Evolutionary conservation across 2,329 filamentous ascomycete species (phyloP), one percentile per base, ranked within the genome.

Genomic region (Penicillium sp.): DNA sequence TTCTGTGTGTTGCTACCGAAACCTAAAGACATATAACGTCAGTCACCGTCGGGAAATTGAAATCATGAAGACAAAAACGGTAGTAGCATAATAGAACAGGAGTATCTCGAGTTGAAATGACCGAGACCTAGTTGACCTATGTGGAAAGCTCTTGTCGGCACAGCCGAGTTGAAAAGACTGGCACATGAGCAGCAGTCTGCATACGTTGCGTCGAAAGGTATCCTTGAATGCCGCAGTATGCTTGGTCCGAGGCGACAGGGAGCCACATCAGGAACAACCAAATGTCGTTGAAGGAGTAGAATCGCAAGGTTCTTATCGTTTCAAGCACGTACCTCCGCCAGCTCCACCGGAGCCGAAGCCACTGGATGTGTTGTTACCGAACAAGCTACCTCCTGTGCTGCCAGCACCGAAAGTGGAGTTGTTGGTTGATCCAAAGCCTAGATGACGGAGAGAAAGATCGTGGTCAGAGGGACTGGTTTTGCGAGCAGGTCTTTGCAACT

Each of bases 241-340:
- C n/a, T n/a, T 27, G 5, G 25, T 27, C 11, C 10, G 25, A n/a
- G 25, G 25, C 25, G 25, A 27, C 11, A 7, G 21, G 21, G 14
- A 23, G n/a, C 13, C 11, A 8, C 8, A 8, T 14, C 6, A 27
- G 25, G 10, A 7, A 8, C 4, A n/a, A 14, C 10, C 14, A 31
- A 15, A 31, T n/a, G n/a, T n/a, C n/a, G n/a, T n/a, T 8, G 13
- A 29, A 11, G 25, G 14, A 14, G 8, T 7, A 53, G 49, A 48
- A 49, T 52, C 51, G 56, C 54, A 39, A 53, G 51, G 50, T 51
- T 54, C 51, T 44, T 32, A 42, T 52, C 29, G 41, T 28, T 11
- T 18, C 50, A 47, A 49, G 46, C 55, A 68, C 65, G 56, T 68
- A 69, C 65, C 65, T 67, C 62, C 62, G 50, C 64, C 60, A 53